Conservation (phyloP, 257 asterid genomes). For the Orobanche coerulescens region DNA sequence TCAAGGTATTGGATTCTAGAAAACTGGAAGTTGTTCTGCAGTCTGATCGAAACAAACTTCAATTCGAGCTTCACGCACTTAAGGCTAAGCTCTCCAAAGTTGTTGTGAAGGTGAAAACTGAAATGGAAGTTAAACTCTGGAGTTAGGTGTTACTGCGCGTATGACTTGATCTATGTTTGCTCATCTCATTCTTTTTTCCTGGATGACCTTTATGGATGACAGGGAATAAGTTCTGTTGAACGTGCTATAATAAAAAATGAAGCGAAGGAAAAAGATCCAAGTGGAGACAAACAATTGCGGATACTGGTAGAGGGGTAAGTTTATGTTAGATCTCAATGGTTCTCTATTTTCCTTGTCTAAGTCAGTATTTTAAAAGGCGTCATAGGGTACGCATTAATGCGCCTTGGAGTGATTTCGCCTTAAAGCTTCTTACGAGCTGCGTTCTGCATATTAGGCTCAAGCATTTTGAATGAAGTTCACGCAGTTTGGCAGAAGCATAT, state of each 20-base stretch:
- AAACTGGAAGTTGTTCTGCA: conserved; percentile 56
- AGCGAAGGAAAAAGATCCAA: conserved; percentile 27
- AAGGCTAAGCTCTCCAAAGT: conserved; percentile 62
- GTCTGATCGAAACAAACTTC: conserved; percentile 48
- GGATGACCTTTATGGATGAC: conserved; percentile 22
- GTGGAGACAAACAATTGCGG: conserved; percentile 35
- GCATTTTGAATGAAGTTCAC: no score
- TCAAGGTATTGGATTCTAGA: conserved; percentile 39
- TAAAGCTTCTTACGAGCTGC: no score
- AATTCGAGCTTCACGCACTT: conserved; percentile 55
- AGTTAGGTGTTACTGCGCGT: not conserved
- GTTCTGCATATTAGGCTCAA: no score
- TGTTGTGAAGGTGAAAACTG: conserved; percentile 68
- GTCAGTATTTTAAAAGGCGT: no score
- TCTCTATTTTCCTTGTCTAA: conserved; percentile 1
- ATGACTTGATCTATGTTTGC: not conserved
- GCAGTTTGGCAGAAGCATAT: no score
- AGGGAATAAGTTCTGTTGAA: conserved; percentile 82
- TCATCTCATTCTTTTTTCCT: not conserved
- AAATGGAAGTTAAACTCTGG: conserved; percentile 13
- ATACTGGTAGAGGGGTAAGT: conserved; percentile 88
- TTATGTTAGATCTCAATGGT: conserved; percentile 2
- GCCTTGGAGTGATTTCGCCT: no score
- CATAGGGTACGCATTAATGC: no score
- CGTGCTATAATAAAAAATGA: conserved; percentile 66